phyloP scores from a whole-genome alignment of 1,284 basidiomycete genomes.

The Ganoderma multipileum region DNA sequence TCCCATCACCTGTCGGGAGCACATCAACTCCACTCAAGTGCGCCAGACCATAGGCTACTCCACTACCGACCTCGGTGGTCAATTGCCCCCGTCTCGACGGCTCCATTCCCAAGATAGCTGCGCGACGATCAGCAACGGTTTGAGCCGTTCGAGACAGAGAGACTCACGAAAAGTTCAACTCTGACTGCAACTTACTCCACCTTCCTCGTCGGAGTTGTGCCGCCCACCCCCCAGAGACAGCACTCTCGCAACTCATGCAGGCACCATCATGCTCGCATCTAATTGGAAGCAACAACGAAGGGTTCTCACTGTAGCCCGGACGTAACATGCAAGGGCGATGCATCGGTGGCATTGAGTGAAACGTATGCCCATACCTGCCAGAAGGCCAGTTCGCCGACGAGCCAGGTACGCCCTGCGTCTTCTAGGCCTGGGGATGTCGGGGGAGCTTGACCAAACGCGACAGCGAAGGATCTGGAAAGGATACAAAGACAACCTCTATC shows the following conservation, averaged over 20 bases:
- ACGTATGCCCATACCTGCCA: constrained; percentile 5
- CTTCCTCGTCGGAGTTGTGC: not conserved
- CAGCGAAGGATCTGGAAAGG: not conserved
- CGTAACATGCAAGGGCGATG: constrained; percentile 11
- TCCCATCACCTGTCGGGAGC: constrained; percentile 3
- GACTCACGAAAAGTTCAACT: constrained; percentile 4
- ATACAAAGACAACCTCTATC: constrained; percentile 3
- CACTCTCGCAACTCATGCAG: constrained; percentile 8
- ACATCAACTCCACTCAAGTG: not conserved
- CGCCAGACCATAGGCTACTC: not conserved
- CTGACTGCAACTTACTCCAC: constrained; percentile 12
- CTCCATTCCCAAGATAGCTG: not conserved
- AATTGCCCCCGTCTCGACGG: constrained; percentile 1
- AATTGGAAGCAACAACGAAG: constrained; percentile 2
- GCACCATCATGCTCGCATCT: constrained; percentile 13
- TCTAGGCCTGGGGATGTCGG: constrained; percentile 13
- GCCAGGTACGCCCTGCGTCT: constrained; percentile 11
- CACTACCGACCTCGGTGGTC: not conserved
- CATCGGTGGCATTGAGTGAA: constrained; percentile 14
- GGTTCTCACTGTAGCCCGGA: not conserved
- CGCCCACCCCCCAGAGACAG: not conserved
- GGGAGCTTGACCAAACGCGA: constrained; percentile 3
- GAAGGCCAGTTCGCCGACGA: not conserved
- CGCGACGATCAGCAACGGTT: constrained; percentile 15
- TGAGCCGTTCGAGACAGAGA: not conserved